Conservation (phyloP, 1,284 basidiomycete genomes). For the Stereum hirsutum region DNA sequence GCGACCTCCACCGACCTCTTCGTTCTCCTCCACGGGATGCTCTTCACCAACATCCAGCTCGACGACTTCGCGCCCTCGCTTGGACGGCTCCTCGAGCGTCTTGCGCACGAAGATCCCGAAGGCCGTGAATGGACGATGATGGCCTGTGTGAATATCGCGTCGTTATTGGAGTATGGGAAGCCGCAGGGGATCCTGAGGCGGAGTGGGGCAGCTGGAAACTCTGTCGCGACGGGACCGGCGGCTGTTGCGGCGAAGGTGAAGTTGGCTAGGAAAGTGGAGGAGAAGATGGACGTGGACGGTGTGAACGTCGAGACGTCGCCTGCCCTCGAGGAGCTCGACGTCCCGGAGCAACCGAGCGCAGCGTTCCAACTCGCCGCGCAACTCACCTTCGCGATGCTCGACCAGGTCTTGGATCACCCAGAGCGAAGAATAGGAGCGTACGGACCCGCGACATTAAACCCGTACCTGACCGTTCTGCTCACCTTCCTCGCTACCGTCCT, state of each 20-base stretch:
- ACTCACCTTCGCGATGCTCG: conserved; percentile 75
- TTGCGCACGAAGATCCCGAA: conserved; percentile 72
- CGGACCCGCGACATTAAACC: conserved; percentile 60
- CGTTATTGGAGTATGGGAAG: conserved; percentile 86
- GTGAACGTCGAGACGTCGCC: conserved; percentile 25
- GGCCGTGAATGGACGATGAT: conserved; percentile 96
- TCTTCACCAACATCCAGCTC: conserved; percentile 90
- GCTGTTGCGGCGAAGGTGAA: conserved; percentile 22
- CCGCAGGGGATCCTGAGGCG: conserved; percentile 63
- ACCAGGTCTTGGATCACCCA: conserved; percentile 52
- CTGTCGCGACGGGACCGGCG: conserved; percentile 14
- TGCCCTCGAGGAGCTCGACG: conserved; percentile 24
- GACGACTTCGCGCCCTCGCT: conserved; percentile 83
- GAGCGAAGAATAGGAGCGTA: conserved; percentile 22
- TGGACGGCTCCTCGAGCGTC: conserved; percentile 78
- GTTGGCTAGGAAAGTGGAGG: conserved; percentile 27
- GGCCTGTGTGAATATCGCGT: conserved; percentile 76
- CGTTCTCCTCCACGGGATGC: conserved; percentile 88
- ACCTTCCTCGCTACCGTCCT: conserved; percentile 81
- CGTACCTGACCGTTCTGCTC: conserved; percentile 80
- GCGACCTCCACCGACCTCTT: conserved; percentile 79
- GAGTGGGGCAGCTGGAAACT: conserved; percentile 33
- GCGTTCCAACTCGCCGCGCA: conserved; percentile 69
- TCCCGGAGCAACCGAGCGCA: conserved; percentile 37
- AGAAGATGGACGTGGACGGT: conserved; percentile 68